These are phyloP conservation scores for Begonia peltatifolia DNA, from an alignment of 306 rosid species.

Conservation along the genomic window DNA sequence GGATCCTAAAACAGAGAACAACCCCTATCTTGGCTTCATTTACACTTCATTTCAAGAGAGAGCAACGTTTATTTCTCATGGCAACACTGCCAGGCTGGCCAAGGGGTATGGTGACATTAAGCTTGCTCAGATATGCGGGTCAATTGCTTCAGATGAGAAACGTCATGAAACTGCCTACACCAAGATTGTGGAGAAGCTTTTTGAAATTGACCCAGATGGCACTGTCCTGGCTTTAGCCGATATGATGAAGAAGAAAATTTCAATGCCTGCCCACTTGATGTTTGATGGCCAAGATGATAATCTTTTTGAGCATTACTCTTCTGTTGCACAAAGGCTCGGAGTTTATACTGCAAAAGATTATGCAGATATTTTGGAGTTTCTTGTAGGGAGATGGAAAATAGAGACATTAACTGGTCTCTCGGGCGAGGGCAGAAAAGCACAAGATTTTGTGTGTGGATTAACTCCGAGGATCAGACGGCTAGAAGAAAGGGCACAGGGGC, in stretches of 20 bases:
- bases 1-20: too few species aligned
- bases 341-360: conserved; percentile 53
- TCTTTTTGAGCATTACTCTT: conserved; percentile 38
- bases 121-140: conserved; percentile 60
- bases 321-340: conserved; percentile 44
- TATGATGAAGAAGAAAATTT: conserved; percentile 15
- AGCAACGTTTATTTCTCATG: conserved; percentile 62
- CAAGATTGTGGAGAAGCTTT: too few species aligned
- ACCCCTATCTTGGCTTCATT: conserved; percentile 18
- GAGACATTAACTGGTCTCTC: conserved; percentile 7
- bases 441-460: neutral
- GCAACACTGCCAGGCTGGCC: conserved; percentile 51
- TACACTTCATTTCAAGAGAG: conserved; percentile 66
- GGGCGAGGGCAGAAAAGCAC: neutral
- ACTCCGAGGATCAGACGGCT: neutral
- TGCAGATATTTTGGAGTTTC: conserved; percentile 43
- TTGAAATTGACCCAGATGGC: too few species aligned
- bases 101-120: conserved; percentile 43
- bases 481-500: neutral
- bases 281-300: conserved; percentile 39
- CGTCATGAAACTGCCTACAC: too few species aligned
- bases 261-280: conserved; percentile 61
- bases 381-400: conserved; percentile 46
- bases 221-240: conserved; percentile 9
- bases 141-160: conserved; percentile 54